A percentile compares a stretch with the other conserved stretches of the same genome.
Evolutionary conservation across 345 rosid species (phyloP).

Genomic region (Populus tremula): DNA sequence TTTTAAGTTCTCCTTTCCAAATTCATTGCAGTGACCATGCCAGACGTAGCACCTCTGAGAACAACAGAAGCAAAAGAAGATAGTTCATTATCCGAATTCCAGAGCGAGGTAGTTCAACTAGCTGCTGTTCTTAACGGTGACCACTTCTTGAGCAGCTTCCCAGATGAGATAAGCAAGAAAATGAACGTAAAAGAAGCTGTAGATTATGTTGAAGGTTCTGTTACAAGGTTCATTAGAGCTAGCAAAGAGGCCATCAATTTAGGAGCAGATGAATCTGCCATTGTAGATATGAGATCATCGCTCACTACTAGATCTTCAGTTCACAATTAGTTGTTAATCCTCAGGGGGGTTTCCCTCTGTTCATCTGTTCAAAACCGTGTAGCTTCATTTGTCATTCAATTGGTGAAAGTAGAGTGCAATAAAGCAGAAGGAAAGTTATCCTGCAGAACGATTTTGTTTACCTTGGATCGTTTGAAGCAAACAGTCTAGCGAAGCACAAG

Average conservation of each 20-base stretch:
- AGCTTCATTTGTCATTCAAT: not conserved
- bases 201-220: constrained; percentile 64
- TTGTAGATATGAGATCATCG: constrained; percentile 89
- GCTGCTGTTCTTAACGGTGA: constrained; percentile 94
- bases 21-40: constrained; percentile 55
- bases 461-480: not conserved
- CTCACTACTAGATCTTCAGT: constrained; percentile 67
- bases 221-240: constrained; percentile 73
- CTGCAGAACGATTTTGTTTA: not conserved
- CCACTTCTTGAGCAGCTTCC: constrained; percentile 83
- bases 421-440: constrained; percentile 3
- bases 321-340: constrained; percentile 24
- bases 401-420: constrained; percentile 9
- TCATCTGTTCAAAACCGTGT: not conserved
- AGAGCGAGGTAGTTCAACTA: constrained; percentile 82
- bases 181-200: constrained; percentile 86
- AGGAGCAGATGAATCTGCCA: constrained; percentile 84
- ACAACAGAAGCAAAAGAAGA: constrained; percentile 68
- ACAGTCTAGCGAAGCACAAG: not conserved
- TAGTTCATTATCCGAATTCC: constrained; percentile 63
- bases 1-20: not conserved
- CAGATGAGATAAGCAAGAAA: constrained; percentile 65
- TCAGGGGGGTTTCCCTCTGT: not conserved
- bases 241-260: constrained; percentile 87
- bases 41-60: constrained; percentile 69